Percentiles rank a stretch among this genome's conserved stretches.
Evolutionary conservation across 805 yeast species (phyloP).

Genomic region (Naumovozyma castellii): DNA sequence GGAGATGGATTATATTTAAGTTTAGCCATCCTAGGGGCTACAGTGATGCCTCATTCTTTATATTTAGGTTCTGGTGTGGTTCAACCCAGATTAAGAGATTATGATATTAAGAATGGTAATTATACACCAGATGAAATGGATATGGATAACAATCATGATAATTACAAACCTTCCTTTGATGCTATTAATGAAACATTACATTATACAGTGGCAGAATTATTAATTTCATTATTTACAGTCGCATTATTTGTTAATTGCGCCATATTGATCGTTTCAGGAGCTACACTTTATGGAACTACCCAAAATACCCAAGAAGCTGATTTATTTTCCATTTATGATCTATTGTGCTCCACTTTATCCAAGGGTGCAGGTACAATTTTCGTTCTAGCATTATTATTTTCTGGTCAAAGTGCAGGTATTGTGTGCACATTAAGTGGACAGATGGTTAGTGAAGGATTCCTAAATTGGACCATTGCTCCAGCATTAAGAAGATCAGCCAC

Average conservation of each 20-base stretch:
- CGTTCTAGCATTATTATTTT: conserved; percentile 73
- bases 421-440: conserved; percentile 94
- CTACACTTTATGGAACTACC: conserved; percentile 51
- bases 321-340: conserved; percentile 65
- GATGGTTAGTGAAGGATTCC: conserved; percentile 87
- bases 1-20: conserved; percentile 65
- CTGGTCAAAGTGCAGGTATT: conserved; percentile 90
- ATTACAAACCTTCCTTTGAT: conserved; percentile 68
- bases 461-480: conserved; percentile 73
- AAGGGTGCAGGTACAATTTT: conserved; percentile 75
- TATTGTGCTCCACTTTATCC: conserved; percentile 54
- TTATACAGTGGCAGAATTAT: conserved; percentile 73
- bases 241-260: conserved; percentile 88
- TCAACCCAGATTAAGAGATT: conserved; percentile 74
- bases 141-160: conserved; percentile 30
- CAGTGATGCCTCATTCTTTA: conserved; percentile 90
- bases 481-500: conserved; percentile 73
- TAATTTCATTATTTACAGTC: conserved; percentile 75
- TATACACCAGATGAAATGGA: conserved; percentile 35
- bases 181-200: conserved; percentile 77
- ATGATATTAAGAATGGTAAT: conserved; percentile 58
- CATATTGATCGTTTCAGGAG: conserved; percentile 85
- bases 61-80: conserved; percentile 85
- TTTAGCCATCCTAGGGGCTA: conserved; percentile 85
- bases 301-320: conserved; percentile 68